phyloP scores from a whole-genome alignment of 2,329 filamentous ascomycete genomes.

The Sarocladium oryzae region DNA sequence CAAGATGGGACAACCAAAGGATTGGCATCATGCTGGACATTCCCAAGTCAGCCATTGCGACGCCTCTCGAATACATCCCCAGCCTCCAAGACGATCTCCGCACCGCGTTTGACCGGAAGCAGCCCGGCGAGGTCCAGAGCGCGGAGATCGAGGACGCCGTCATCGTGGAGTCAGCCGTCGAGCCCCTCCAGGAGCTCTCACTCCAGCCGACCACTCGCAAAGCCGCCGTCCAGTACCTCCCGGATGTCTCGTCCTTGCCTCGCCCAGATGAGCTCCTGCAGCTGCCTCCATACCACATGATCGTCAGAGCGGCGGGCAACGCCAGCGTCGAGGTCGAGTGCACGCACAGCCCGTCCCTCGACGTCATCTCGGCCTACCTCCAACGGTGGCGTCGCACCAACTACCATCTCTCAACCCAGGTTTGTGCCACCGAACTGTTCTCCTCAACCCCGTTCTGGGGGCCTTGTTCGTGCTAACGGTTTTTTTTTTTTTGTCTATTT shows the following conservation, averaged over 20 bases:
- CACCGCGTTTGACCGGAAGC: not conserved
- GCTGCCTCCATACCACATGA: slow-evolving; percentile 41
- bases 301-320: slow-evolving; percentile 26
- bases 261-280: slow-evolving; percentile 41
- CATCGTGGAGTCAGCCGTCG: not conserved
- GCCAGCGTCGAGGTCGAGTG: slow-evolving; percentile 34
- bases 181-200: not conserved
- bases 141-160: not conserved
- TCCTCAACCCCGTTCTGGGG: too few relatives aligned
- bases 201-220: not conserved
- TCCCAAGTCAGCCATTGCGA: not conserved
- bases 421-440: slow-evolving; percentile 15
- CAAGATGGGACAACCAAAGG: not conserved
- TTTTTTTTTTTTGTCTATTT: too few relatives aligned
- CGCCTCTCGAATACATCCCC: slow-evolving; percentile 2
- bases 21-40: not conserved
- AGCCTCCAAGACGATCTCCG: not conserved
- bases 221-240: slow-evolving; percentile 25
- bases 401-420: slow-evolving; percentile 27
- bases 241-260: slow-evolving; percentile 32
- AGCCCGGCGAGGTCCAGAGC: not conserved
- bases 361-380: slow-evolving; percentile 39
- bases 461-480: too few relatives aligned
- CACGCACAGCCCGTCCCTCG: slow-evolving; percentile 40
- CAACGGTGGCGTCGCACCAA: slow-evolving; percentile 41